These are phyloP conservation scores for Aspergillus carlsbadensis DNA, from an alignment of 495 filamentous ascomycete species.

Conservation along the genomic window DNA sequence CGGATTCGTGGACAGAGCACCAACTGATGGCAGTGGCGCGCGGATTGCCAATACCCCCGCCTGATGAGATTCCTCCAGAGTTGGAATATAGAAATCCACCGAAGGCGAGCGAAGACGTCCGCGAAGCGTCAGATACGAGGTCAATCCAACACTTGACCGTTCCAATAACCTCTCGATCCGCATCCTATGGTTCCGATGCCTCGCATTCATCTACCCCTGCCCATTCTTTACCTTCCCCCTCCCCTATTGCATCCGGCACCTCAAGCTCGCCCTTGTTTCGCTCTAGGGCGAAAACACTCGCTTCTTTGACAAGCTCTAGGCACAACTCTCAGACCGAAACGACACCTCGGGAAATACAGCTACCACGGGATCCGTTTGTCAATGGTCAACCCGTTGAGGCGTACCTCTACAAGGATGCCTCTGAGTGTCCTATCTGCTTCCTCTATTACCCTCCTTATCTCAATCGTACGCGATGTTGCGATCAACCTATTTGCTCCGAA, in stretches of 20 bases:
- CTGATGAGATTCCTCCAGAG: conserved; percentile 77
- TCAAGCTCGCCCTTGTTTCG: conserved; percentile 65
- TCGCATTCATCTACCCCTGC: conserved; percentile 47
- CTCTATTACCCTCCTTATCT: conserved; percentile 93
- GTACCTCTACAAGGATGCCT: conserved; percentile 84
- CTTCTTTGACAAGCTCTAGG: conserved; percentile 71
- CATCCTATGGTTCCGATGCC: conserved; percentile 71
- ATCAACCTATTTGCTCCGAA: conserved; percentile 96
- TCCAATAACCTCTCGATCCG: conserved; percentile 71
- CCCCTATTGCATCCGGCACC: conserved; percentile 53
- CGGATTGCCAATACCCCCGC: conserved; percentile 77
- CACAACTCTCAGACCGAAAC: conserved; percentile 68
- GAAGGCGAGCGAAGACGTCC: conserved; percentile 43
- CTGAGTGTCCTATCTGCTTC: conserved; percentile 95
- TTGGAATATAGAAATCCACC: conserved; percentile 48
- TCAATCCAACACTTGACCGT: conserved; percentile 69
- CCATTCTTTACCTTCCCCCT: conserved; percentile 52
- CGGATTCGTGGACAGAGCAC: conserved; percentile 85
- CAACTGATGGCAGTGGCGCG: conserved; percentile 90
- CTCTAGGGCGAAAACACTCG: conserved; percentile 77
- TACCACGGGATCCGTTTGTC: conserved; percentile 82
- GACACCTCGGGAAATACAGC: conserved; percentile 70
- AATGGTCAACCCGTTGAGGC: conserved; percentile 91
- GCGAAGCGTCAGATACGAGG: conserved; percentile 33
- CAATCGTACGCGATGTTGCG: conserved; percentile 94